These are phyloP conservation scores for Ceratobasidium theobromae DNA, from an alignment of 1,284 basidiomycete genomes.

Conservation along the genomic window DNA sequence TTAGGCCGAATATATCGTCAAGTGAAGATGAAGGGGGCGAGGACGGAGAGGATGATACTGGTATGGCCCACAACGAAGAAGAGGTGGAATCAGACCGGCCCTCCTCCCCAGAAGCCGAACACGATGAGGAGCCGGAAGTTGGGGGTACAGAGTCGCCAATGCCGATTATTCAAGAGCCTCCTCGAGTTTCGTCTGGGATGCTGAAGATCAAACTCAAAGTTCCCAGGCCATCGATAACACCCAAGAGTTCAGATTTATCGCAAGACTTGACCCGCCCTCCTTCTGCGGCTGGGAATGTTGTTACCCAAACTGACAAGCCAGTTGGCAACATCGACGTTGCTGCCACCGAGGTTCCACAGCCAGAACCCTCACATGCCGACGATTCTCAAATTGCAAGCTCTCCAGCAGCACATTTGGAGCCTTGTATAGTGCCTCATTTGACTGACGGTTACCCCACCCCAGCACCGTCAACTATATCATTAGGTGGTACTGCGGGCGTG, in stretches of 20 bases:
- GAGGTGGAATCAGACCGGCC: constrained; percentile 12
- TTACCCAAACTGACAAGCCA: background rate
- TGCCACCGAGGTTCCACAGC: background rate
- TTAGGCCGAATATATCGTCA: constrained; percentile 7
- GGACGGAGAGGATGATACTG: constrained; percentile 1
- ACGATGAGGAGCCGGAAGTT: background rate
- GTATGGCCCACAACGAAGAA: background rate
- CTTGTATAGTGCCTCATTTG: background rate
- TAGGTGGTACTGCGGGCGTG: background rate
- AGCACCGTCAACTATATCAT: background rate
- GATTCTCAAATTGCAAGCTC: background rate
- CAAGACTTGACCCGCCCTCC: constrained; percentile 12
- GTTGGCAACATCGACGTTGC: background rate
- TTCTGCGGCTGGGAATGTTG: background rate
- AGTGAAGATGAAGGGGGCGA: constrained; percentile 29
- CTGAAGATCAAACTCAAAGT: constrained; percentile 25
- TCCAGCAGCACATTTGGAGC: background rate
- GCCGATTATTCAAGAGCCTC: background rate
- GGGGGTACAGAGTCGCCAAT: background rate
- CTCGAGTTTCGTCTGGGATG: constrained; percentile 12
- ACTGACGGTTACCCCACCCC: background rate
- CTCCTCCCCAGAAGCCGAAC: constrained; percentile 4
- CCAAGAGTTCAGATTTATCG: constrained; percentile 16
- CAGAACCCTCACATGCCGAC: background rate
- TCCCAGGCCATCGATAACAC: background rate